Conservation (phyloP, 139 green algal species). For the Chlamydomonas incerta region DNA sequence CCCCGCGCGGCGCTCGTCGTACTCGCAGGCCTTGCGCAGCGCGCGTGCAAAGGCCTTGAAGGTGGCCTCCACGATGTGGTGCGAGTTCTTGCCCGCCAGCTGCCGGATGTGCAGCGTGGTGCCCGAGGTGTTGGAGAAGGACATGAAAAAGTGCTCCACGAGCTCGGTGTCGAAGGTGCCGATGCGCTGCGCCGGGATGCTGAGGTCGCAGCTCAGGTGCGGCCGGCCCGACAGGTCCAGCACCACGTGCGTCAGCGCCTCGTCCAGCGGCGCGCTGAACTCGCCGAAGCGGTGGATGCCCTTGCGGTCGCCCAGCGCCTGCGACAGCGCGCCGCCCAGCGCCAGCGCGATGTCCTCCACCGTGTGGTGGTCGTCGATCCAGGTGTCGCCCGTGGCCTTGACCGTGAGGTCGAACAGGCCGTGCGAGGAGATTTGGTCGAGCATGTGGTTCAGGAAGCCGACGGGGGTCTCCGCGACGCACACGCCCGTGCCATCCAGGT, state of each 20-base stretch:
- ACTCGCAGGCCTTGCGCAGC: slow-evolving; percentile 89
- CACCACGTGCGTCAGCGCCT: slow-evolving; percentile 92
- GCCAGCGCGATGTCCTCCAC: slow-evolving; percentile 96
- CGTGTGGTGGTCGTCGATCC: slow-evolving; percentile 99
- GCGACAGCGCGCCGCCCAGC: slow-evolving; percentile 70
- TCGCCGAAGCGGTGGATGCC: slow-evolving; percentile 97
- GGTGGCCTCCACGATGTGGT: slow-evolving; percentile 99
- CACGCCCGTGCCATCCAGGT: slow-evolving; percentile 92
- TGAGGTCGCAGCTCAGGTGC: slow-evolving; percentile 85
- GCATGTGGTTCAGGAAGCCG: slow-evolving; percentile 99
- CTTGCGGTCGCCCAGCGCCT: slow-evolving; percentile 92
- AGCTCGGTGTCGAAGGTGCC: slow-evolving; percentile 95
- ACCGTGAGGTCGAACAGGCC: slow-evolving; percentile 90
- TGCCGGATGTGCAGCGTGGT: slow-evolving; percentile 94
- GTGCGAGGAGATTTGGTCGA: slow-evolving; percentile 96
- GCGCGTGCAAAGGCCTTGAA: slow-evolving; percentile 99
- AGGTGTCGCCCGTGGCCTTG: slow-evolving; percentile 89
- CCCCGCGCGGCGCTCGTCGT: slow-evolving; percentile 84
- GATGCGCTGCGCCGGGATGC: slow-evolving; percentile 92
- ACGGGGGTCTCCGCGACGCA: slow-evolving; percentile 84
- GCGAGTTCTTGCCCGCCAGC: slow-evolving; percentile 93
- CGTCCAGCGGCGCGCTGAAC: slow-evolving; percentile 93
- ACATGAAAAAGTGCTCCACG: slow-evolving; percentile 99
- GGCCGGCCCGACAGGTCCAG: slow-evolving; percentile 96
- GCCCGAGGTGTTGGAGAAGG: slow-evolving; percentile 91